Percentiles rank a stretch among this genome's conserved stretches.
Evolutionary conservation across 371 early-diverging fungal genomes (phyloP).

Genomic region (Syncephalastrum contaminatum): DNA sequence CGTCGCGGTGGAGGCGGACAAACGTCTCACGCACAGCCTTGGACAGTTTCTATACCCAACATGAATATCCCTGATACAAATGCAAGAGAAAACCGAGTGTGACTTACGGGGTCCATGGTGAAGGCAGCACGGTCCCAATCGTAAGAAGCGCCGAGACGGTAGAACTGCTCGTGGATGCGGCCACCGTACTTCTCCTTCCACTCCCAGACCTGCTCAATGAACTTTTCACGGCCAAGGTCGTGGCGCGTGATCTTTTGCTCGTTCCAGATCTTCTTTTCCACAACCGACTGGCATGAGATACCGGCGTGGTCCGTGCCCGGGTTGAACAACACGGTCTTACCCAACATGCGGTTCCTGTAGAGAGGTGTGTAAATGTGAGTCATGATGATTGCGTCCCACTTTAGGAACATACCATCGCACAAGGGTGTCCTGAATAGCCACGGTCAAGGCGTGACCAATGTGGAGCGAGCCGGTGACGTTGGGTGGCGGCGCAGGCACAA

Average conservation of each 20-base stretch:
- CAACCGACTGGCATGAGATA: constrained; percentile 98
- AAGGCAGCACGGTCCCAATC: constrained; percentile 96
- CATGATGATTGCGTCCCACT: no score
- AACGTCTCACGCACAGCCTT: constrained; percentile 96
- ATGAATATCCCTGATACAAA: neutral
- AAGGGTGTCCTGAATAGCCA: constrained; percentile 96
- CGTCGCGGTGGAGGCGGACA: constrained; percentile 94
- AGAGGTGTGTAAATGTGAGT: neutral
- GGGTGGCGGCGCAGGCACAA: constrained; percentile 98
- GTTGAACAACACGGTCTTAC: constrained; percentile 92
- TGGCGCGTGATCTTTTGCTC: constrained; percentile 85
- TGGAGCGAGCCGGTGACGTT: constrained; percentile 99
- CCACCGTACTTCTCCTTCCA: constrained; percentile 95
- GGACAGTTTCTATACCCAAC: constrained; percentile 52
- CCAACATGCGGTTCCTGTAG: constrained; percentile 93
- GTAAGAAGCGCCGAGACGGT: constrained; percentile 91
- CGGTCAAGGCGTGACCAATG: constrained; percentile 98
- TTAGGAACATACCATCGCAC: constrained; percentile 97
- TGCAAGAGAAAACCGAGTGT: neutral
- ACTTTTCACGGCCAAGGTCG: constrained; percentile 92
- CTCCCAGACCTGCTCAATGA: constrained; percentile 91
- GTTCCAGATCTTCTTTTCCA: constrained; percentile 94
- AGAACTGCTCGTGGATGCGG: constrained; percentile 91
- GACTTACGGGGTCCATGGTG: constrained; percentile 89
- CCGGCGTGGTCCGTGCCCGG: constrained; percentile 99